These are phyloP conservation scores for Hortaea werneckii DNA, from an alignment of 2,329 filamentous ascomycete genomes.

Conservation along the genomic window DNA sequence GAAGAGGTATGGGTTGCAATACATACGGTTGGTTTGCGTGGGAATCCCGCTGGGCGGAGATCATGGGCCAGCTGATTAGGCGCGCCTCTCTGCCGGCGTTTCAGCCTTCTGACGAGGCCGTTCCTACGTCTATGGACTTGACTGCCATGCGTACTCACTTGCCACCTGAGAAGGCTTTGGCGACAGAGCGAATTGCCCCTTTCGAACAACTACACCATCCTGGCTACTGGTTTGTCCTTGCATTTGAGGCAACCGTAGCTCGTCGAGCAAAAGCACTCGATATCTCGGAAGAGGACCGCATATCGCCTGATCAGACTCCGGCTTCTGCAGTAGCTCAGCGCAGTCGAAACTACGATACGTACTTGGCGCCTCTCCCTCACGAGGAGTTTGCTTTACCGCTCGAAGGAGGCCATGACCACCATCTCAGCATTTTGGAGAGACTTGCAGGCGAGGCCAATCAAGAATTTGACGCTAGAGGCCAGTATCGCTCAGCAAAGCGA, in stretches of 20 bases:
- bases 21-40: conserved; percentile 94
- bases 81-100: conserved; percentile 41
- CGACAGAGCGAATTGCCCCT: conserved; percentile 42
- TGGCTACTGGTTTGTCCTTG: conserved; percentile 50
- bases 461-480: conserved; percentile 43
- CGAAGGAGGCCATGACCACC: conserved; percentile 40
- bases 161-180: conserved; percentile 40
- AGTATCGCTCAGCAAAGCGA: conserved; percentile 45
- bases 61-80: conserved; percentile 51
- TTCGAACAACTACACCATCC: conserved; percentile 53
- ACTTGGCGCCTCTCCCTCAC: conserved; percentile 50
- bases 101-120: conserved; percentile 8
- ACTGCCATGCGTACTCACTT: conserved; percentile 29
- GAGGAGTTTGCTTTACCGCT: conserved; percentile 37
- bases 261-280: conserved; percentile 43
- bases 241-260: conserved; percentile 41
- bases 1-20: conserved; percentile 70
- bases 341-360: conserved; percentile 47
- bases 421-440: conserved; percentile 38
- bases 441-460: conserved; percentile 35
- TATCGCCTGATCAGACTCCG: conserved; percentile 44
- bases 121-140: conserved; percentile 8
- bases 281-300: conserved; percentile 50
- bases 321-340: conserved; percentile 46
- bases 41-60: conserved; percentile 63